These are phyloP conservation scores for Podaxis mareebaensis DNA, from an alignment of 768 basidiomycete genomes.

Conservation along the genomic window DNA sequence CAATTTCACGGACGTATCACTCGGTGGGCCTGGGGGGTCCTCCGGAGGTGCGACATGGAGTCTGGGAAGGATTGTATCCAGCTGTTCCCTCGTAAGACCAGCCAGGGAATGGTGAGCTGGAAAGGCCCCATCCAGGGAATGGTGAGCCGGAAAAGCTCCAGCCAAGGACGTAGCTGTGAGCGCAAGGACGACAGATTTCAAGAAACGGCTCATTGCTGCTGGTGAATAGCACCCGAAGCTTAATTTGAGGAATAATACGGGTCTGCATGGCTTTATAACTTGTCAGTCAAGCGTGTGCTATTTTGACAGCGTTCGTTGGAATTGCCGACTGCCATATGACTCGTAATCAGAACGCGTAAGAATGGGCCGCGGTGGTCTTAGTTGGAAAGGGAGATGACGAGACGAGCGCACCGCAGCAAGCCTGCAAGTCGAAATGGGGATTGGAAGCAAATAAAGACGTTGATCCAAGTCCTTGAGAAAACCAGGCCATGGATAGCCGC, in stretches of 20 bases:
- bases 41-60: slow-evolving; percentile 5
- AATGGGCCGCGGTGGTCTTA: no score
- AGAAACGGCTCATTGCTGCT: not conserved
- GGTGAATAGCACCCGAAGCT: no score
- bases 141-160: slow-evolving; percentile 16
- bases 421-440: no score
- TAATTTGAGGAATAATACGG: no score
- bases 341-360: no score
- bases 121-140: slow-evolving; percentile 16
- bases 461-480: no score
- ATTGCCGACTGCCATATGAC: no score
- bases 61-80: slow-evolving; percentile 10
- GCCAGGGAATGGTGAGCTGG: slow-evolving; percentile 18
- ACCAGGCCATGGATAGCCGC: no score
- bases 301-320: no score
- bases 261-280: not conserved
- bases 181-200: not conserved
- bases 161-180: not conserved
- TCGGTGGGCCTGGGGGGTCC: slow-evolving; percentile 7
- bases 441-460: no score
- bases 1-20: slow-evolving; percentile 20
- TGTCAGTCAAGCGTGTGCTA: not conserved
- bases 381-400: no score
- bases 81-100: slow-evolving; percentile 13
- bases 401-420: no score